These are phyloP conservation scores for Trifolium dubium DNA, from an alignment of 306 rosid genomes.

Conservation along the genomic window DNA sequence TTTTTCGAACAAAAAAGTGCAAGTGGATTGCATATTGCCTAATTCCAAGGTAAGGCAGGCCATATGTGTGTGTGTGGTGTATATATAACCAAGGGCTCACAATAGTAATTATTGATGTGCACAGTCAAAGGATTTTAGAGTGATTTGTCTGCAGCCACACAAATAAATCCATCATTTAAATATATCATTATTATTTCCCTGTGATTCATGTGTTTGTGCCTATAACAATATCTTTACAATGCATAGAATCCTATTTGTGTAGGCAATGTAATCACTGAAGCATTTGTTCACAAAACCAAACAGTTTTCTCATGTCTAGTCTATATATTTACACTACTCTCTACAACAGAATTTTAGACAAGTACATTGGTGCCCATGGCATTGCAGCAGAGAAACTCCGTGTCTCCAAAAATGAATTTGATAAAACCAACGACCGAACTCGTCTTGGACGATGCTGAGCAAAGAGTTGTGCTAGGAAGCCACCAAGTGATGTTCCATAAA, in stretches of 20 bases:
- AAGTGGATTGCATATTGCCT: neutral
- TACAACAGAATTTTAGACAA: slow-evolving; percentile 46
- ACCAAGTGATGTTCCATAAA: slow-evolving; percentile 97
- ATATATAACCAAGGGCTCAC: slow-evolving; percentile 9
- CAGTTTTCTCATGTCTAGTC: slow-evolving; percentile 30
- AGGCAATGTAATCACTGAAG: slow-evolving; percentile 24
- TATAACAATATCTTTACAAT: slow-evolving; percentile 25
- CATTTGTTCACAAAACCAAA: slow-evolving; percentile 27
- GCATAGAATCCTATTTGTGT: neutral
- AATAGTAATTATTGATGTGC: slow-evolving; percentile 13
- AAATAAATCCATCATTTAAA: slow-evolving; percentile 30
- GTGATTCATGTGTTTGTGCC: slow-evolving; percentile 33
- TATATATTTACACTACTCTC: slow-evolving; percentile 31
- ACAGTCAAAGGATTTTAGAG: slow-evolving; percentile 7
- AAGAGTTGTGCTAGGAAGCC: slow-evolving; percentile 98
- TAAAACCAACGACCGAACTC: slow-evolving; percentile 86
- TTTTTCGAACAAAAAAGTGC: slow-evolving; percentile 2
- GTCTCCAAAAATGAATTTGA: slow-evolving; percentile 94
- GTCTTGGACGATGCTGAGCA: slow-evolving; percentile 96
- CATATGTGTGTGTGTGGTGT: too few species aligned
- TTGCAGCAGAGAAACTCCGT: slow-evolving; percentile 79
- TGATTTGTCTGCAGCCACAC: slow-evolving; percentile 19
- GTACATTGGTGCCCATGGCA: slow-evolving; percentile 99
- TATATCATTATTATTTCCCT: slow-evolving; percentile 27
- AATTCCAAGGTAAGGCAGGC: slow-evolving; percentile 23